Base-by-base conservation (phyloP, 1,284 basidiomycete species). In the Baeospora myosura region DNA sequence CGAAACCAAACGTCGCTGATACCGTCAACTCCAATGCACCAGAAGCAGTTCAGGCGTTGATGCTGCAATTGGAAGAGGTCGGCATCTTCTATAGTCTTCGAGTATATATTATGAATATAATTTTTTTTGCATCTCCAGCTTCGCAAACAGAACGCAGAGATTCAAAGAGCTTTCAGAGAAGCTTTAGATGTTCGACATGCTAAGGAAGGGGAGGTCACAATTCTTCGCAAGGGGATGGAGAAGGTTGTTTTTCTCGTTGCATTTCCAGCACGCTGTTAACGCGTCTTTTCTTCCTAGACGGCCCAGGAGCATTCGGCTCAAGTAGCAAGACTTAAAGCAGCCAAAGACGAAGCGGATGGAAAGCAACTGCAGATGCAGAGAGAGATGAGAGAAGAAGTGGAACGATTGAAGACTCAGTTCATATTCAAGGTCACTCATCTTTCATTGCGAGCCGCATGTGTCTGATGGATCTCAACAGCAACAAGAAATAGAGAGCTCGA, bases 331-430 rank as follows among this genome's bases (percentile, higher is more conserved):
- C 59, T 86, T 26, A 78, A 73, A 52, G 57, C 69, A 1, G 72
- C 74, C 1, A 83, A 76, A 48, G 77, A 81, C 36, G 73, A 73
- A 41, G 68, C 71, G 1, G 78, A 82, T 48, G 63, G 66, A 1
- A 73, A 69, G 48, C 74, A 78, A 44, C 52, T 60, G 2, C 64
- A 74, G 42, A 53, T 76, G 34, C 74, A 78, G 49, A 76, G 72
- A 52, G 69, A 78, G 37, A 66, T 76, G 62, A 74, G 76, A 47
- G 74, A 72, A 46, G 82, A 87, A 52, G 67, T 81, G 44, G 85
- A 87, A 53, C 72, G 80, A 21, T 52, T 85, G 43, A 78, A 72
- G 52, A 84, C 84, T 0, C 76, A 84, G 46, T 72, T 76, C 35
- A 64, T 70, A 8, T 87, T 88, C 65, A 82, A 76, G 62, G 82